A percentile compares a stretch with the other conserved stretches of the same genome.
Conservation (phyloP, 192 early-diverging fungal genomes). For the Phlyctochytrium planicorne region DNA sequence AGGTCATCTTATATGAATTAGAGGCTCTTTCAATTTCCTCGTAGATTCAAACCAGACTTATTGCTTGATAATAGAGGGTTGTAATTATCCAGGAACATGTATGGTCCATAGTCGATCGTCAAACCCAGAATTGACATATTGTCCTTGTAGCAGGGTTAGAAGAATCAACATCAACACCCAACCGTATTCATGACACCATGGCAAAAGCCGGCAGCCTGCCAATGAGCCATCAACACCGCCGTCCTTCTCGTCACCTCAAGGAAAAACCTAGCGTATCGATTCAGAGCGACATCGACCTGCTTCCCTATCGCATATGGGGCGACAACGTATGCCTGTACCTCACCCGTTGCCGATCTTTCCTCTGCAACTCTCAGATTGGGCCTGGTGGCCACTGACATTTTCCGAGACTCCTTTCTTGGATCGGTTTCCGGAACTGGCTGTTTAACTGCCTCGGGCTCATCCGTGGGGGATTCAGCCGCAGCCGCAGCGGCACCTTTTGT, state of each 20-base stretch:
- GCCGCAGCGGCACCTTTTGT: neutral
- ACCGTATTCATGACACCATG: slow-evolving; percentile 53
- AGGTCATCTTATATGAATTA: slow-evolving; percentile 70
- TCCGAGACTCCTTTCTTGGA: neutral
- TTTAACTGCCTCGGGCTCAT: neutral
- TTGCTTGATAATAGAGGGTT: slow-evolving; percentile 51
- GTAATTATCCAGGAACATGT: slow-evolving; percentile 75
- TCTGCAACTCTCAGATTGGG: slow-evolving; percentile 8
- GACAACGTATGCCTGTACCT: slow-evolving; percentile 4
- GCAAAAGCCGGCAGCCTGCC: slow-evolving; percentile 83
- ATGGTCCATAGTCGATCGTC: slow-evolving; percentile 89
- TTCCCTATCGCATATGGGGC: slow-evolving; percentile 14
- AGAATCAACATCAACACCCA: neutral
- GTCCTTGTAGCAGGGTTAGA: slow-evolving; percentile 40
- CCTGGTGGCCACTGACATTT: slow-evolving; percentile 12
- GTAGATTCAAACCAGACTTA: slow-evolving; percentile 77
- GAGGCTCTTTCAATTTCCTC: slow-evolving; percentile 72
- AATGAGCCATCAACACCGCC: slow-evolving; percentile 72
- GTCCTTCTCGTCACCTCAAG: slow-evolving; percentile 58
- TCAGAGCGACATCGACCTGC: slow-evolving; percentile 3
- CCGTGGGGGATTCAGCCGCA: neutral
- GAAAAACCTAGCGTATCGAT: slow-evolving; percentile 64
- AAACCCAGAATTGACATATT: slow-evolving; percentile 84
- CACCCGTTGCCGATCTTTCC: neutral
- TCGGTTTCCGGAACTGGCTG: neutral